Evolutionary conservation across 164 flowering plant genomes (phyloP), one percentile per base, ranked within the genome.

Genomic region (Paratinospora sagittata): DNA sequence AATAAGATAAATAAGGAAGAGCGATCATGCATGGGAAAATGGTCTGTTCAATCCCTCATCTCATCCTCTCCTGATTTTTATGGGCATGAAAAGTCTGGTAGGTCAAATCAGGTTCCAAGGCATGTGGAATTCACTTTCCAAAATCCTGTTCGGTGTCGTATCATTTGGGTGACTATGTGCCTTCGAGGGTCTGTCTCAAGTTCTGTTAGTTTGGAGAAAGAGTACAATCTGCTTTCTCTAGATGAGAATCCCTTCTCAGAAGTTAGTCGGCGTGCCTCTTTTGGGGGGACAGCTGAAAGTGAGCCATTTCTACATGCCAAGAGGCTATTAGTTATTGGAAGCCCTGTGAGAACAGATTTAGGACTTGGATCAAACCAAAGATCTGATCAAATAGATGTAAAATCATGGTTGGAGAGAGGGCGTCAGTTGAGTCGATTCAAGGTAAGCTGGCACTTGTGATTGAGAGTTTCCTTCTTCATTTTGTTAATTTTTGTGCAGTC

Each of bases 271-370:
- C 92, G 92, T 76, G 88, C 94, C 36, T 93, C 98, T 65, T 83
- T 86, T 73, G 95, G 96, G 66, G 92, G 90, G 63, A 47, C 82
- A 58, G 69, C 58, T 78, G 85, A 84, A 64, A 79, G 75, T 72
- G 87, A 86, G 5, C 89, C 95, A 45, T 93, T 92, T 77, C 83
- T 96, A 73, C 98, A 93, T 86, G 99, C 99, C 21, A 90, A 80
- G 82, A 82, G 87, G 75, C 73, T 96, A 49, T 41, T 96, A n/a
- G 95, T 96, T 14, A 75, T 84, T 63, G 99, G 99, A 72, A 89
- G 71, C 66, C 76, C 86, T 0, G 84, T 86, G 49, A 81, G 74
- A 65, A 80, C 76, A 55, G 96, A 90, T 66, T 63, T 66, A 21
- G 87, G 75, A 70, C 77, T 69, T 55, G 68, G 79, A 47, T 78